Conservation (phyloP, 345 rosid species). For the Raphanus raphanistrum region DNA sequence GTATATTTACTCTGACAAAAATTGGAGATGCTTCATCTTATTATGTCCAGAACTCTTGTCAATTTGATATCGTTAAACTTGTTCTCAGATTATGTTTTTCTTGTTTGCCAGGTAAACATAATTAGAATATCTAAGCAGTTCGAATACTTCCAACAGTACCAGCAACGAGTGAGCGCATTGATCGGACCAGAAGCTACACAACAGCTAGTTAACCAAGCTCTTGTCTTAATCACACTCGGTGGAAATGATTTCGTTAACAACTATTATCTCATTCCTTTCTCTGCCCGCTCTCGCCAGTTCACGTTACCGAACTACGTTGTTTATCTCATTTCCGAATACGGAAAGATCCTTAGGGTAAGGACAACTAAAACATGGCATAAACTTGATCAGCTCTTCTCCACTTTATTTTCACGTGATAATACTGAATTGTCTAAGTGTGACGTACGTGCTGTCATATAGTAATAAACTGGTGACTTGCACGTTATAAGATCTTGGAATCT, state of each 20-base stretch:
- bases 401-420: constrained; percentile 1
- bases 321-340: constrained; percentile 77
- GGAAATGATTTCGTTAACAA: constrained; percentile 96
- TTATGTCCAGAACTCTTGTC: not conserved
- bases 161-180: constrained; percentile 50
- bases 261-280: constrained; percentile 80
- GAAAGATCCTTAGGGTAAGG: constrained; percentile 59
- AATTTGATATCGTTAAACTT: not conserved
- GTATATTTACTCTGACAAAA: not conserved
- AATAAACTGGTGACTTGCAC: too few species aligned
- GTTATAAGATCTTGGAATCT: not conserved
- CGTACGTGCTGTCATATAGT: not conserved
- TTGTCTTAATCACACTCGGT: constrained; percentile 74
- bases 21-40: not conserved
- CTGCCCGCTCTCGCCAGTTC: constrained; percentile 77
- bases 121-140: constrained; percentile 65
- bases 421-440: not conserved
- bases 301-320: constrained; percentile 64
- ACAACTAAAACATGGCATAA: not conserved
- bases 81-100: not conserved
- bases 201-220: constrained; percentile 63
- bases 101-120: constrained; percentile 61
- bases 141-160: constrained; percentile 71
- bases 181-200: constrained; percentile 59
- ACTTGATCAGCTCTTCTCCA: not conserved